Percentiles rank a stretch among this genome's conserved stretches.
These are phyloP conservation scores for Colletotrichum tofieldiae DNA, from an alignment of 2,329 filamentous ascomycete genomes.

Conservation along the genomic window DNA sequence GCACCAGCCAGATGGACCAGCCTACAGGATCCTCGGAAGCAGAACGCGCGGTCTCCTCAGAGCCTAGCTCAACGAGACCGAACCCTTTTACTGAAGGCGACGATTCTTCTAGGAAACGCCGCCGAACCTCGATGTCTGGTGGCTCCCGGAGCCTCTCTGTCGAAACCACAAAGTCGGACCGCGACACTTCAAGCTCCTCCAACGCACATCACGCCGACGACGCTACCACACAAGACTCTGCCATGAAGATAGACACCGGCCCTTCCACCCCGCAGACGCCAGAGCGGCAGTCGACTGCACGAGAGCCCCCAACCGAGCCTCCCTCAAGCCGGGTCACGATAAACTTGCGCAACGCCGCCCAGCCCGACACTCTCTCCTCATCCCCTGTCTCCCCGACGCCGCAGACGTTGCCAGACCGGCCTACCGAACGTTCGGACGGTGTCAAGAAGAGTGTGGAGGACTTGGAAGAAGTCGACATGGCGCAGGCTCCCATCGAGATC, in stretches of 20 bases:
- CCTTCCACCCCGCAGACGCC: conserved; percentile 61
- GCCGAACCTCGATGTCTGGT: conserved; percentile 69
- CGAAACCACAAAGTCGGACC: conserved; percentile 57
- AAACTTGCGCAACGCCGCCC: conserved; percentile 67
- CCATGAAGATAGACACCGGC: conserved; percentile 60
- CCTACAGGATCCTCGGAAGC: conserved; percentile 65
- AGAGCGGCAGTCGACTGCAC: conserved; percentile 52
- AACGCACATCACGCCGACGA: conserved; percentile 48
- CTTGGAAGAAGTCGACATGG: conserved; percentile 56
- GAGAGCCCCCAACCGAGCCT: conserved; percentile 56
- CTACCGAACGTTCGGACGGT: conserved; percentile 21
- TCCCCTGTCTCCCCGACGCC: conserved; percentile 61
- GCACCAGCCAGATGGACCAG: conserved; percentile 69
- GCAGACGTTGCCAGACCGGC: conserved; percentile 40
- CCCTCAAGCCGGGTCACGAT: conserved; percentile 74
- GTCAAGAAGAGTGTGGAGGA: conserved; percentile 64
- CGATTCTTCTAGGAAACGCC: conserved; percentile 71
- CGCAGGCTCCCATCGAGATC: conserved; percentile 45
- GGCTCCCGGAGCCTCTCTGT: conserved; percentile 69
- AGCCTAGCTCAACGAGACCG: conserved; percentile 74
- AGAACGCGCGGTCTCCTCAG: conserved; percentile 74
- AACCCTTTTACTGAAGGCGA: conserved; percentile 76
- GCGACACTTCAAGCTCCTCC: conserved; percentile 52
- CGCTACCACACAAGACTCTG: conserved; percentile 48
- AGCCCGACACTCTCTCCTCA: conserved; percentile 58